Percentiles rank a stretch among this genome's conserved stretches.
phyloP scores from a whole-genome alignment of 306 rosid genomes.

The Quercus cerris region DNA sequence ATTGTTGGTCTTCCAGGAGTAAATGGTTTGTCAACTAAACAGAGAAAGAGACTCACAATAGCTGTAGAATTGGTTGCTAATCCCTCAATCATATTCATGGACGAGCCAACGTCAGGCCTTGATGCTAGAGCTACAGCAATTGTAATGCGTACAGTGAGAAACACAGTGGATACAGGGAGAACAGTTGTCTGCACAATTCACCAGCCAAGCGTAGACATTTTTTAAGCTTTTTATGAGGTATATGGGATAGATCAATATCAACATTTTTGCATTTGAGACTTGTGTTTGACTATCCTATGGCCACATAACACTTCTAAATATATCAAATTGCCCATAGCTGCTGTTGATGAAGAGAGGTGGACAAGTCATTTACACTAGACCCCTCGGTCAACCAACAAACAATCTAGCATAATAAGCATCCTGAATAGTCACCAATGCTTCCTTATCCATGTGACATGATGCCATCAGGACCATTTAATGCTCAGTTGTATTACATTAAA shows the following conservation, averaged over 20 bases:
- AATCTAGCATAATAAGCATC: too few species aligned
- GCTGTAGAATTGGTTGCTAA: constrained; percentile 56
- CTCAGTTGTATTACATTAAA: too few species aligned
- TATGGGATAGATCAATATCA: neutral
- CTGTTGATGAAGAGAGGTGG: too few species aligned
- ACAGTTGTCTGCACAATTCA: constrained; percentile 67
- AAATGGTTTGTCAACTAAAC: constrained; percentile 45
- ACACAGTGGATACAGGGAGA: constrained; percentile 47
- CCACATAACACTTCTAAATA: neutral
- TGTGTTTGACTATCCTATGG: neutral
- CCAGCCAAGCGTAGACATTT: constrained; percentile 61
- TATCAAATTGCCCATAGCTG: neutral
- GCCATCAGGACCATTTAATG: too few species aligned
- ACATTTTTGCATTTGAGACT: neutral
- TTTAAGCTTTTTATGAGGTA: constrained; percentile 57
- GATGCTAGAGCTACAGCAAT: constrained; percentile 59
- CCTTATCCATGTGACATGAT: too few species aligned
- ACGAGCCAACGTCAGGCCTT: constrained; percentile 59
- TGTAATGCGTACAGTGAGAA: constrained; percentile 54
- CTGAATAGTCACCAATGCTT: too few species aligned
- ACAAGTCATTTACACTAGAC: too few species aligned
- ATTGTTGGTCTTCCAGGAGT: constrained; percentile 51
- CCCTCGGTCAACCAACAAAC: too few species aligned
- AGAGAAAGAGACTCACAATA: constrained; percentile 57
- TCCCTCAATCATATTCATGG: constrained; percentile 62